A percentile compares a stretch with the other conserved stretches of the same genome.
phyloP scores from a whole-genome alignment of 1,284 basidiomycete genomes.

The Hemileia vastatrix region DNA sequence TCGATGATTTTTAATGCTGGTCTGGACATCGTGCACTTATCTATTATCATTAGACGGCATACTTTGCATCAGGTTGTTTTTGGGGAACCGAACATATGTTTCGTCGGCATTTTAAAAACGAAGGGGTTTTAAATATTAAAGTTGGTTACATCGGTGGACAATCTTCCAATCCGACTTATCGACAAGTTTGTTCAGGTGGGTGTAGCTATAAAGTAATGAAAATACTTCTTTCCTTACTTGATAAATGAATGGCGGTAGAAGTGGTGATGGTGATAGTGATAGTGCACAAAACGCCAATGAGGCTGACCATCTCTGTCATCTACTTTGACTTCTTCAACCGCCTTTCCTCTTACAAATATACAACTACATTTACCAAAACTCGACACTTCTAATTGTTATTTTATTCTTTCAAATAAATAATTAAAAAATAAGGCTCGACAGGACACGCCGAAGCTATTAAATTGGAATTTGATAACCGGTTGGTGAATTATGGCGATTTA shows the following conservation, averaged over 20 bases:
- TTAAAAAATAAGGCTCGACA: conserved; percentile 65
- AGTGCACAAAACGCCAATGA: too few relatives aligned
- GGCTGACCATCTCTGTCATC: too few relatives aligned
- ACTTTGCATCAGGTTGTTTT: conserved; percentile 66
- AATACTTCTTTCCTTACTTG: too few relatives aligned
- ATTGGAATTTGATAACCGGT: conserved; percentile 67
- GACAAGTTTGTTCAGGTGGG: conserved; percentile 15
- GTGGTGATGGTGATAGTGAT: too few relatives aligned
- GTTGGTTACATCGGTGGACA: conserved; percentile 20
- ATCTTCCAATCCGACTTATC: conserved; percentile 13
- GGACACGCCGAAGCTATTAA: conserved; percentile 81
- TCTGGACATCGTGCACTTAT: too few relatives aligned
- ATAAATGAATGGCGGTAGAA: too few relatives aligned
- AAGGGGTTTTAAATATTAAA: conserved; percentile 12
- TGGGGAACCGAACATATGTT: conserved; percentile 39
- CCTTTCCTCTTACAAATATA: too few relatives aligned
- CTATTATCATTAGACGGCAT: conserved; percentile 52
- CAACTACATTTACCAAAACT: background rate
- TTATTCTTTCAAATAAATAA: too few relatives aligned
- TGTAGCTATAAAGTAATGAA: too few relatives aligned
- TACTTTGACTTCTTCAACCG: too few relatives aligned
- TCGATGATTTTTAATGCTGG: too few relatives aligned
- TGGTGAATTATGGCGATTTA: conserved; percentile 3
- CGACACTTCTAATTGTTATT: background rate
- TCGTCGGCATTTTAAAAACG: conserved; percentile 12